Conservation (phyloP, 495 filamentous ascomycete species). For the Podospora bellae-mahoneyi region DNA sequence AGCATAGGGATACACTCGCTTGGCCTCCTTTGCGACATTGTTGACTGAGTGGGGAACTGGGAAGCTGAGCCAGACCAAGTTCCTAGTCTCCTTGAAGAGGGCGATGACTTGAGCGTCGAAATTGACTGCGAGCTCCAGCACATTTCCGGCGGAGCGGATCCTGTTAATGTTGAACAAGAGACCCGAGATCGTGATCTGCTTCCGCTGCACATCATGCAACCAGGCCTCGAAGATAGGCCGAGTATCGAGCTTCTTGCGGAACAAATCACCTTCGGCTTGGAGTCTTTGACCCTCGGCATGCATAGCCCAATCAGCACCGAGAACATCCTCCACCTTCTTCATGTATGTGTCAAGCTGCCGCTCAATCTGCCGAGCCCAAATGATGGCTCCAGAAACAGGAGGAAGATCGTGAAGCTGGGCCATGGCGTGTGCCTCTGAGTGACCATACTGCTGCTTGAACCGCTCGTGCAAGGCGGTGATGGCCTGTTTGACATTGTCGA, state of each 20-base stretch:
- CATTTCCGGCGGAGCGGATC: slow-evolving; percentile 82
- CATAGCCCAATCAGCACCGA: slow-evolving; percentile 88
- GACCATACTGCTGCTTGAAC: slow-evolving; percentile 97
- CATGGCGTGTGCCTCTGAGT: slow-evolving; percentile 97
- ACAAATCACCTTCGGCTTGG: slow-evolving; percentile 79
- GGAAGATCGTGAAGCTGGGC: slow-evolving; percentile 92
- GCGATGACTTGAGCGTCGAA: slow-evolving; percentile 97
- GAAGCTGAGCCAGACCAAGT: slow-evolving; percentile 89
- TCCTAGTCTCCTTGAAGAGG: slow-evolving; percentile 97
- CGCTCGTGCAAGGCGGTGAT: slow-evolving; percentile 90
- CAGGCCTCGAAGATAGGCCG: slow-evolving; percentile 90
- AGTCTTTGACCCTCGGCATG: slow-evolving; percentile 95
- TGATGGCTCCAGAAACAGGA: slow-evolving; percentile 92
- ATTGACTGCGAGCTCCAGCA: slow-evolving; percentile 83
- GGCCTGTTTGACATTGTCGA: slow-evolving; percentile 94
- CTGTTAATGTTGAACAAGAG: slow-evolving; percentile 85
- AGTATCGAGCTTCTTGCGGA: slow-evolving; percentile 94
- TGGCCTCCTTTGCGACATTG: slow-evolving; percentile 95
- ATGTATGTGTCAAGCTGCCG: slow-evolving; percentile 91
- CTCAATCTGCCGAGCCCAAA: slow-evolving; percentile 96
- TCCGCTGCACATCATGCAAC: slow-evolving; percentile 81
- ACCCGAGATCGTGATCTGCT: slow-evolving; percentile 85
- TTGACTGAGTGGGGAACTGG: slow-evolving; percentile 88
- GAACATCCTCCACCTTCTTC: slow-evolving; percentile 94
- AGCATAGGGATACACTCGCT: slow-evolving; percentile 93